Conservation (phyloP, 305 asterid genomes). For the Rubia peregrina region DNA sequence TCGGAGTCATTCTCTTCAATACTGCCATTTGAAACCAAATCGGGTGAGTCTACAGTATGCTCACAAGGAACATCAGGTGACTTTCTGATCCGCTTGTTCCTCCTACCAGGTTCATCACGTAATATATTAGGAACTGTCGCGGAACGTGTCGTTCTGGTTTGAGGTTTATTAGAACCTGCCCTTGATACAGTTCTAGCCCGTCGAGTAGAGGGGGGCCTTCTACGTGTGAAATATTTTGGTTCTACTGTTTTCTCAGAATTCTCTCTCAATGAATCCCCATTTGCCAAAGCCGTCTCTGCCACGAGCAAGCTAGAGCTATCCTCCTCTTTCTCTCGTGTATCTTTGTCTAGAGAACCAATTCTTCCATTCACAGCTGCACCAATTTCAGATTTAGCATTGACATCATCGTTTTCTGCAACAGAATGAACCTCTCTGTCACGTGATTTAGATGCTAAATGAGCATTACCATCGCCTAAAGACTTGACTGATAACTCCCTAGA, state of each 20-base stretch:
- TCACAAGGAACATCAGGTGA: constrained; percentile 56
- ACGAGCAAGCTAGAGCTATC: constrained; percentile 31
- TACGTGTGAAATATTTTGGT: constrained; percentile 33
- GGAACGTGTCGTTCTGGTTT: constrained; percentile 28
- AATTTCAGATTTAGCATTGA: constrained; percentile 43
- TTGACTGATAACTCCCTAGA: constrained; percentile 34
- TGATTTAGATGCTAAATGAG: constrained; percentile 29
- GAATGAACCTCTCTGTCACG: constrained; percentile 17
- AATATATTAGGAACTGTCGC: constrained; percentile 25
- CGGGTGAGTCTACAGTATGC: constrained; percentile 42
- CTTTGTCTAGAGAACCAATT: constrained; percentile 36
- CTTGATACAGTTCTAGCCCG: constrained; percentile 58
- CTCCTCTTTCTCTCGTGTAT: constrained; percentile 38
- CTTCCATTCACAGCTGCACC: constrained; percentile 48
- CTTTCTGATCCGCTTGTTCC: constrained; percentile 52
- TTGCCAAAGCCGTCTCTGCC: constrained; percentile 27
- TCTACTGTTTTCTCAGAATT: constrained; percentile 37
- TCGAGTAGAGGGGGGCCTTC: constrained; percentile 43
- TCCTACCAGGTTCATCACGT: constrained; percentile 47
- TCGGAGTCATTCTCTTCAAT: constrained; percentile 61
- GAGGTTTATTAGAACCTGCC: constrained; percentile 36
- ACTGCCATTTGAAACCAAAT: constrained; percentile 47
- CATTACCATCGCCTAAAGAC: constrained; percentile 36
- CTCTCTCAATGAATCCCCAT: constrained; percentile 43
- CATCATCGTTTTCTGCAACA: constrained; percentile 30